Evolutionary conservation across 1,139 yeast genomes (phyloP), one percentile per base, ranked within the genome.

Genomic region (Protomyces arabidopsidicola): DNA sequence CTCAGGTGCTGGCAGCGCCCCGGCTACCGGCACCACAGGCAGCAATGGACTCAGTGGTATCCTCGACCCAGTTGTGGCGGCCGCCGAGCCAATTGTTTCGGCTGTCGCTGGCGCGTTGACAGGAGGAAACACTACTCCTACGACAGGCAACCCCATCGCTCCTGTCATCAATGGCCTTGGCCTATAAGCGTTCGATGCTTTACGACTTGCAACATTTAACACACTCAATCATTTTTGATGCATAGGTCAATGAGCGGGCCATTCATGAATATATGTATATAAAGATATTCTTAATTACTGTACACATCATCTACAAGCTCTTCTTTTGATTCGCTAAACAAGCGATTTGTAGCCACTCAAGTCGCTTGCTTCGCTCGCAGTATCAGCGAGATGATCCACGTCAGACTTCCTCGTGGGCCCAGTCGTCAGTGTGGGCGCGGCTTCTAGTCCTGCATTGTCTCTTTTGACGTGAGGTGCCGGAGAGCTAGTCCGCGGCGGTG

Each of bases 381-480:
- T n/a, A 22, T 53, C 50, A 8, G 20, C 39, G 16, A 53, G 57
- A 36, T 53, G 57, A 20, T 53, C 57, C 5, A 53, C 57, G 5
- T 53, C 57, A 9, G 12, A 1, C 22, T 14, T 6, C 34, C 22
- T 22, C 4, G 31, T 5, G 6, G 31, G 8, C 4, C 6, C 31
- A 2, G 1, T 27, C 6, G 31, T 5, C 31, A 27, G 6, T 5
- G 31, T 5, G 6, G 8, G 31, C 31, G 31, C 31, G 31, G 31
- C 31, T 5, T 27, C 31, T 27, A 4, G 6, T 4, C 12, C 18
- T 12, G 18, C 36, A 10, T 27, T 20, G 8, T 10, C 24, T 4
- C 14, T 9, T 24, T 5, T 5, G 53, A 4, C 18, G 14, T 51
- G 6, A 22, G 53, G 3, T 9, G 20, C 14, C 18, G 24, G 31